Conservation (phyloP, 106 monocot species). For the Apostasia ramifera region DNA sequence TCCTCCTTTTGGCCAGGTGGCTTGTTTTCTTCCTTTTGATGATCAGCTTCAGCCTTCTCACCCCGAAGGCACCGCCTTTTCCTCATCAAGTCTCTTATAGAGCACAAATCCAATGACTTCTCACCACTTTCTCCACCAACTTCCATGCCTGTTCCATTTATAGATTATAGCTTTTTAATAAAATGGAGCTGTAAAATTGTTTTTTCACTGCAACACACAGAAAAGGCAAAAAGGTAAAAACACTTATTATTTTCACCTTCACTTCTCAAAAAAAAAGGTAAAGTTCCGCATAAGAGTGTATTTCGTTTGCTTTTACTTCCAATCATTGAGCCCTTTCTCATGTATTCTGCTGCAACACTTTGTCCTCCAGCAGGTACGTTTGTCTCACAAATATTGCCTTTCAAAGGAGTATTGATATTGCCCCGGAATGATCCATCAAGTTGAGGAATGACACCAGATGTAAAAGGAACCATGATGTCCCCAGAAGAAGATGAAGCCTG, state of each 20-base stretch:
- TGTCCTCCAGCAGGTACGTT: conserved; percentile 11
- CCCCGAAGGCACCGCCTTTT: conserved; percentile 33
- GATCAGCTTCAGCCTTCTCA: conserved; percentile 26
- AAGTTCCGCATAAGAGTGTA: conserved; percentile 41
- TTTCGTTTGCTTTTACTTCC: conserved; percentile 23
- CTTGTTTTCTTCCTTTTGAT: conserved; percentile 2
- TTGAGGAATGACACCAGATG: conserved; percentile 60
- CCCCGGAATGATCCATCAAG: conserved; percentile 78
- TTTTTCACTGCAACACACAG: background rate
- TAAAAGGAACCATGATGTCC: conserved; percentile 8
- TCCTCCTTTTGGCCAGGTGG: background rate
- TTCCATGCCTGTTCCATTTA: conserved; percentile 2
- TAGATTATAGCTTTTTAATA: background rate
- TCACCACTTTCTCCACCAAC: conserved; percentile 5
- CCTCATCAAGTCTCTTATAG: conserved; percentile 80
- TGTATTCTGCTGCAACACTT: conserved; percentile 1
- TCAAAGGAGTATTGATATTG: conserved; percentile 14
- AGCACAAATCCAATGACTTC: conserved; percentile 13
- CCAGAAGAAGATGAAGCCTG: conserved; percentile 6
- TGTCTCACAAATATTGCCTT: conserved; percentile 18
- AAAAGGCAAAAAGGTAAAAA: conserved; percentile 9
- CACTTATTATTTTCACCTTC: conserved; percentile 7
- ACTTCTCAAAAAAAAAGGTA: conserved; percentile 39
- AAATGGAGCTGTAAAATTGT: background rate
- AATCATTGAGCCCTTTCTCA: conserved; percentile 3